These are phyloP conservation scores for Lachnellula hyalina DNA, from an alignment of 2,329 filamentous ascomycete species.

Conservation along the genomic window DNA sequence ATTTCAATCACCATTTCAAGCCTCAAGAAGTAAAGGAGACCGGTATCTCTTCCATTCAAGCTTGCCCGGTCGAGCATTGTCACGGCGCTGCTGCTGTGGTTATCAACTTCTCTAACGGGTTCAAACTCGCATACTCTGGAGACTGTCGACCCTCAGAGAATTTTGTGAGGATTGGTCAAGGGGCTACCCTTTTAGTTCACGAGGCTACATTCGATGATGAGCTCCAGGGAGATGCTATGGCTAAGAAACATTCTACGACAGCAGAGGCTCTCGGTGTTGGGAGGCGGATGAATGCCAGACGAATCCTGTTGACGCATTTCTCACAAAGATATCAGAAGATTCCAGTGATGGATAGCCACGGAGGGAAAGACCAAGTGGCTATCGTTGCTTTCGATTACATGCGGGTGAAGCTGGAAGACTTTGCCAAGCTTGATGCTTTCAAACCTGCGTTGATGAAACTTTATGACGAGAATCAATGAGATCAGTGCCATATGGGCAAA, in stretches of 20 bases:
- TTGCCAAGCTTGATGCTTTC: slow-evolving; percentile 59
- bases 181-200: slow-evolving; percentile 81
- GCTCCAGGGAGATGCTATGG: slow-evolving; percentile 67
- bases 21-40: slow-evolving; percentile 43
- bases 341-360: slow-evolving; percentile 34
- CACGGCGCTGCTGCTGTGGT: slow-evolving; percentile 69
- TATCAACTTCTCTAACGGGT: slow-evolving; percentile 70
- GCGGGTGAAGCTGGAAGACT: slow-evolving; percentile 65
- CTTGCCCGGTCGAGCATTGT: slow-evolving; percentile 72
- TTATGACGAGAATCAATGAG: slow-evolving; percentile 35
- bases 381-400: slow-evolving; percentile 77
- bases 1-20: slow-evolving; percentile 31
- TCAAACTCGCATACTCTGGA: slow-evolving; percentile 89
- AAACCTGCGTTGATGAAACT: slow-evolving; percentile 54
- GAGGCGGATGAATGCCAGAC: slow-evolving; percentile 69
- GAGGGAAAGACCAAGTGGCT: slow-evolving; percentile 53
- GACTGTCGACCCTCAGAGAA: slow-evolving; percentile 75
- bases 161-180: slow-evolving; percentile 67
- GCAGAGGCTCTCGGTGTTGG: slow-evolving; percentile 78
- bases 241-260: slow-evolving; percentile 89
- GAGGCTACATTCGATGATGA: slow-evolving; percentile 96
- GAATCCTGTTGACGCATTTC: slow-evolving; percentile 88
- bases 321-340: slow-evolving; percentile 72
- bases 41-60: slow-evolving; percentile 62
- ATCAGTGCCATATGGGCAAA: not conserved